Evolutionary conservation across 345 rosid genomes (phyloP).

Genomic region (Populus davidiana): DNA sequence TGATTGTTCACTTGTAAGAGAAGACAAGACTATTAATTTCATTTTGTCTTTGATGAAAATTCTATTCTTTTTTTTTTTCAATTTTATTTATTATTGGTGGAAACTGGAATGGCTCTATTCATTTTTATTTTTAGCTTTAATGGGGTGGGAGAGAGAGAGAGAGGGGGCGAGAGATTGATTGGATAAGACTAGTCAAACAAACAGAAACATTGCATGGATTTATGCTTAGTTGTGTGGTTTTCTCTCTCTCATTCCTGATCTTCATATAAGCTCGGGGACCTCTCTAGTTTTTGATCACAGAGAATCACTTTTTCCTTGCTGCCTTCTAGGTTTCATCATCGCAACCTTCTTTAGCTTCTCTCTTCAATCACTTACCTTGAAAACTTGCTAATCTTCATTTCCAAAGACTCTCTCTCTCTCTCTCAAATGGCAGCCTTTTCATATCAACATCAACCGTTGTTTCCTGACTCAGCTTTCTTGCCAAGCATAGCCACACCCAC

Average conservation of each 20-base stretch:
- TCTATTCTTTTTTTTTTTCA: background rate
- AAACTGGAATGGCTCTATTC: background rate
- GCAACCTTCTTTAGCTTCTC: background rate
- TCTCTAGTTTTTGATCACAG: constrained; percentile 10
- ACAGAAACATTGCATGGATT: constrained; percentile 7
- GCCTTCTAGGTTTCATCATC: constrained; percentile 14
- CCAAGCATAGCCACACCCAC: constrained; percentile 10
- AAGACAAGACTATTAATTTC: background rate
- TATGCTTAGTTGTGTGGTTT: background rate
- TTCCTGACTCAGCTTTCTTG: constrained; percentile 43
- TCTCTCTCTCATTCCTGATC: constrained; percentile 6
- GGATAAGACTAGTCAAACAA: constrained; percentile 36
- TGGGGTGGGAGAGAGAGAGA: background rate
- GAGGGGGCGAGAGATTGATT: background rate
- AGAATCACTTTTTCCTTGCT: constrained; percentile 21
- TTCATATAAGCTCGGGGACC: constrained; percentile 26
- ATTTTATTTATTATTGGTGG: background rate
- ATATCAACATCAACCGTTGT: constrained; percentile 43
- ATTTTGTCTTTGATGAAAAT: background rate
- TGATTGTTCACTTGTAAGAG: background rate
- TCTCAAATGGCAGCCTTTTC: constrained; percentile 55
- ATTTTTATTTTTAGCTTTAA: background rate
- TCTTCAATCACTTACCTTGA: constrained; percentile 31
- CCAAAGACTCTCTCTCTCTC: constrained; percentile 19
- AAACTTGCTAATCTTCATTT: constrained; percentile 19